These are phyloP conservation scores for Corylus heterophylla DNA, from an alignment of 306 rosid genomes.

Conservation along the genomic window DNA sequence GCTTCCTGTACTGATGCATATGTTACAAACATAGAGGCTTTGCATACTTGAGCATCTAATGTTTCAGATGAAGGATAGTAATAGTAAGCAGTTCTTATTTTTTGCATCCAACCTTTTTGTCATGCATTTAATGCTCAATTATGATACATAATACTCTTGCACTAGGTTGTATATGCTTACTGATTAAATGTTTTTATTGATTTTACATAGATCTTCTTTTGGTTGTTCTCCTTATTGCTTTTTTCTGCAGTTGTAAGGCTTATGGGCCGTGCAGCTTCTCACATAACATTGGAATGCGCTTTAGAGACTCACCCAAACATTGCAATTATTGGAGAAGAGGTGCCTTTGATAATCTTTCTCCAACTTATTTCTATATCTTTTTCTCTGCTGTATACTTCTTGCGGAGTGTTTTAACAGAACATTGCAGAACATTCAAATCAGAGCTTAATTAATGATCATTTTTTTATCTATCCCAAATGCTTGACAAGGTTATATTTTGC, in stretches of 20 bases:
- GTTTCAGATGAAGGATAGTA: no score
- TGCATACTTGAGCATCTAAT: background rate
- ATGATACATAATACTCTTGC: background rate
- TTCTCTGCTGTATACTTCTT: background rate
- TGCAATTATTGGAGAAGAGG: conserved; percentile 97
- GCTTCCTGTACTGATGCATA: no score
- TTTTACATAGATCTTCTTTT: no score
- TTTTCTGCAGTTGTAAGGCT: conserved; percentile 88
- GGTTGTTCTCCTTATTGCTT: background rate
- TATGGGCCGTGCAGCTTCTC: conserved; percentile 99
- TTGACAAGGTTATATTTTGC: conserved; percentile 29
- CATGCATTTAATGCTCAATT: background rate
- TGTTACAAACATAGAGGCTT: background rate
- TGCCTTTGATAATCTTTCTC: conserved; percentile 25
- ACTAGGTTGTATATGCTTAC: background rate
- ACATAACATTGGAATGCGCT: conserved; percentile 95
- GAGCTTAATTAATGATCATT: background rate
- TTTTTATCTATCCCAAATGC: no score
- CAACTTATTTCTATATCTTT: background rate
- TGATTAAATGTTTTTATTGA: background rate
- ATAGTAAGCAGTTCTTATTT: no score
- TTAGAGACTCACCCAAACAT: conserved; percentile 95
- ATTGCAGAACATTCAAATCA: background rate
- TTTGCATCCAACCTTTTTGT: no score
- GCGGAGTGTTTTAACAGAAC: no score